Base-by-base conservation (phyloP, 2,329 filamentous ascomycete genomes). In the Zasmidium angulare region DNA sequence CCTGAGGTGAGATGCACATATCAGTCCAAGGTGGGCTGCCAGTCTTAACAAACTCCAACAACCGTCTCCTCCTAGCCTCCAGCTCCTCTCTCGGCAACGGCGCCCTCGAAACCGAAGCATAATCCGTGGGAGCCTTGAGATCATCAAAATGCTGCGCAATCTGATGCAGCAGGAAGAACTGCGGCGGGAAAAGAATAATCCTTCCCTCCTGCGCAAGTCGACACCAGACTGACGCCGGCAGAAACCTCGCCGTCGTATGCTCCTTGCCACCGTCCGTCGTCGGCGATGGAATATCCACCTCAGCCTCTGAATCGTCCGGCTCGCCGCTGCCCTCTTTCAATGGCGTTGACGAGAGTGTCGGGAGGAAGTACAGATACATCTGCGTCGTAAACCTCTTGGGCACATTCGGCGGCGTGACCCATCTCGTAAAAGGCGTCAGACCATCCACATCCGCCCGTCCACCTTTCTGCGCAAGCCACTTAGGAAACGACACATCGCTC, bases 351-450 rank as follows among this genome's bases (percentile, higher is more conserved):
- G 76, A 51, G 24, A 68, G 57, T 1, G 71, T 68, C 0, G 92
- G 92, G 2, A 97, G 82, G 75, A 96, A 88, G 76, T 96, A 96
- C 11, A 98, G 75, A 76, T 98, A 99, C 93, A 98, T 98, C 72
- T 97, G 93, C 0, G 93, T 97, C 0, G 90, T 91, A 77, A 96
- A 99, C 49, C 95, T 84, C 68, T 88, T 91, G 0, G 86, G 84
- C 1, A 88, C 78, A 62, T 84, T 86, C 0, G 80, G 75, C 0
- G 93, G 93, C 1, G 95, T 98, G 57, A 98, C 82, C 95, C 95
- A 98, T 55, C 91, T 85, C 0, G 93, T 96, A 71, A 96, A 97
- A 0, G 93, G 91, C 7, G 90, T 78, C 2, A 97, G 78, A 40
- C 81, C 79, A 1, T 87, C 87, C 55, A 82, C 82, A 73, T 96